phyloP scores from a whole-genome alignment of 129 eudicot genomes.

The Helianthus annuus region HanXRQr2.0-SUNRISE NC_035437.2:48087042-48087541 shows the following conservation, averaged over 20 bases:
- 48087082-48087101: slow-evolving; percentile 88
- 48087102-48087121: slow-evolving; percentile 87
- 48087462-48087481: too few relatives aligned
- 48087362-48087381: too few relatives aligned
- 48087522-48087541: too few relatives aligned
- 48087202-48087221: slow-evolving; percentile 81
- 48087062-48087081: slow-evolving; percentile 93
- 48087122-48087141: slow-evolving; percentile 91
- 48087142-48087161: slow-evolving; percentile 92
- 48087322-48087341: too few relatives aligned
- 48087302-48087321: too few relatives aligned
- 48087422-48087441: too few relatives aligned
- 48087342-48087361: too few relatives aligned
- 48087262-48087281: background rate
- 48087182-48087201: slow-evolving; percentile 94
- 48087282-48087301: background rate
- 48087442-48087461: too few relatives aligned
- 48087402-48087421: too few relatives aligned
- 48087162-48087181: slow-evolving; percentile 91
- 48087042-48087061: slow-evolving; percentile 77
- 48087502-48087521: too few relatives aligned
- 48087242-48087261: slow-evolving; percentile 65
- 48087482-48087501: too few relatives aligned
- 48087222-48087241: slow-evolving; percentile 80
- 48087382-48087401: too few relatives aligned